Percentiles rank a stretch among this genome's conserved stretches.
These are phyloP conservation scores for Cryomyces minteri DNA, from an alignment of 495 filamentous ascomycete genomes.

Conservation along the genomic window DNA sequence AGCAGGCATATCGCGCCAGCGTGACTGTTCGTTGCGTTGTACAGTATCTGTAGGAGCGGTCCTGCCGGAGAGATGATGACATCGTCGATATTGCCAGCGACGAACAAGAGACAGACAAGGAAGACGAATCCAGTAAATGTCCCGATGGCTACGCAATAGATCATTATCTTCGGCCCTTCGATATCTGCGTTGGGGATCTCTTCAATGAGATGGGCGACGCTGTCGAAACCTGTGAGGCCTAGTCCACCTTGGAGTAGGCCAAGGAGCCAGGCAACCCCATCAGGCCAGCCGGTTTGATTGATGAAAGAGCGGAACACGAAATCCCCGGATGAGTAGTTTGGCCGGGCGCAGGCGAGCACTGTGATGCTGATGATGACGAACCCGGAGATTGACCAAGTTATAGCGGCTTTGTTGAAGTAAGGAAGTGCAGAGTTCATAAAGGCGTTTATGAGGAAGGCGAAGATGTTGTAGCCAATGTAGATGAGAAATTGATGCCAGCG, in stretches of 20 bases:
- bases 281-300: constrained; percentile 34
- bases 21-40: constrained; percentile 44
- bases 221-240: constrained; percentile 35
- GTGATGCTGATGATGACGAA: constrained; percentile 53
- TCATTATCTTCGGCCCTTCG: constrained; percentile 54
- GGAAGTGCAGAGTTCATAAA: constrained; percentile 44
- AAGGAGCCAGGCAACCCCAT: constrained; percentile 32
- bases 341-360: constrained; percentile 40
- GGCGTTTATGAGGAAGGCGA: constrained; percentile 47
- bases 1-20: constrained; percentile 50
- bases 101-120: constrained; percentile 45
- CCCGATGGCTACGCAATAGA: constrained; percentile 50
- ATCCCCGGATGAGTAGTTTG: constrained; percentile 37
- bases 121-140: constrained; percentile 51
- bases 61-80: constrained; percentile 44
- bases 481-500: constrained; percentile 61
- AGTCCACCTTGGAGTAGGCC: constrained; percentile 35
- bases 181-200: constrained; percentile 54
- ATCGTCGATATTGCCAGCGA: constrained; percentile 34
- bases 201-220: constrained; percentile 35
- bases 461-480: constrained; percentile 45
- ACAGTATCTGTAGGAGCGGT: constrained; percentile 52
- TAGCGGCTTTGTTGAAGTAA: constrained; percentile 40
- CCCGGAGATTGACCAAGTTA: constrained; percentile 49
- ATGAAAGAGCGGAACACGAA: constrained; percentile 32